phyloP scores from a whole-genome alignment of 2,329 filamentous ascomycete genomes.

The Zarea fungicola region DNA sequence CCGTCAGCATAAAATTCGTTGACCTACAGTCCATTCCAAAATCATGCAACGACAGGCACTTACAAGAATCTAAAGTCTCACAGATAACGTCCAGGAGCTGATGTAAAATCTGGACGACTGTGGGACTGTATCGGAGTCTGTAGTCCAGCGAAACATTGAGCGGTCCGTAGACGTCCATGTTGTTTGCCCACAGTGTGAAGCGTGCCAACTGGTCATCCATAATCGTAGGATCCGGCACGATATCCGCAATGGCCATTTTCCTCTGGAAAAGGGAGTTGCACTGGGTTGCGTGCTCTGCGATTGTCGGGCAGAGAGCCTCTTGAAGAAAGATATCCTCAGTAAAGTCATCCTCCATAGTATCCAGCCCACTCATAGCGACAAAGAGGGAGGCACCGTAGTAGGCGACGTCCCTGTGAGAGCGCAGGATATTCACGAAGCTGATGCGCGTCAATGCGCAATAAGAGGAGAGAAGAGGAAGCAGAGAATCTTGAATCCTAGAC shows the following conservation, averaged over 20 bases:
- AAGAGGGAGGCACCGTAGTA: not conserved
- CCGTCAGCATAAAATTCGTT: not conserved
- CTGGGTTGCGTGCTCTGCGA: constrained; percentile 24
- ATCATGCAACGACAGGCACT: constrained; percentile 1
- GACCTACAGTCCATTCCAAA: not conserved
- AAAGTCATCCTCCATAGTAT: not conserved
- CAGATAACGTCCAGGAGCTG: constrained; percentile 15
- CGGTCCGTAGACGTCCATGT: constrained; percentile 18
- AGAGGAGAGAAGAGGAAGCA: not conserved
- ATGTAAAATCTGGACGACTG: constrained; percentile 18
- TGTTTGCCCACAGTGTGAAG: constrained; percentile 13
- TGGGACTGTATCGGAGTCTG: constrained; percentile 25
- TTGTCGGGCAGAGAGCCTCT: constrained; percentile 22
- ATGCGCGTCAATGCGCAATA: not conserved
- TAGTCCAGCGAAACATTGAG: constrained; percentile 26
- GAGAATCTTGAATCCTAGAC: not conserved
- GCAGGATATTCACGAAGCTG: not conserved
- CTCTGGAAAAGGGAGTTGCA: constrained; percentile 23
- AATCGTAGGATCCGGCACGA: constrained; percentile 24
- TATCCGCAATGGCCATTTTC: constrained; percentile 20
- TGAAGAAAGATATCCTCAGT: constrained; percentile 25
- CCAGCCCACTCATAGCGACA: not conserved
- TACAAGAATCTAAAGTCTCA: not conserved
- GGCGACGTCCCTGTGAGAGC: not conserved
- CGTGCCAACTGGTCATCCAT: constrained; percentile 17